Conservation (phyloP, 2,329 filamentous ascomycete species). For the Alternaria consortialis region DNA sequence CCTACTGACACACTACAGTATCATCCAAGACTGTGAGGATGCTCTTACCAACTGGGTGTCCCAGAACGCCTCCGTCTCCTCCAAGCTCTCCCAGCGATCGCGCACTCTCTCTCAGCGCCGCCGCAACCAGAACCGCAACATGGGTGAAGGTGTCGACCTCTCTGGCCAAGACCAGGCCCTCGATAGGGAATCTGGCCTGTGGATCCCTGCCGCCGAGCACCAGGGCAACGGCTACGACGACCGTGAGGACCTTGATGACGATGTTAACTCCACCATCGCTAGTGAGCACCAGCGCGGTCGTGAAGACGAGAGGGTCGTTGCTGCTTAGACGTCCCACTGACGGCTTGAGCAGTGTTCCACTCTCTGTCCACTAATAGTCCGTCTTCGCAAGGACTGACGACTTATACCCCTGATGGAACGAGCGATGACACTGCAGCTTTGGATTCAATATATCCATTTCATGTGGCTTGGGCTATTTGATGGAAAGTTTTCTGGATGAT, state of each 20-base stretch:
- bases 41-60: conserved; percentile 96
- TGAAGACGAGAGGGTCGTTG: conserved; percentile 56
- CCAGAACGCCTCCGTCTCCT: conserved; percentile 85
- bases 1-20: conserved; percentile 59
- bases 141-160: conserved; percentile 79
- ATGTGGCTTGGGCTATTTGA: conserved; percentile 22
- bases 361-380: conserved; percentile 35
- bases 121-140: conserved; percentile 68
- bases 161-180: conserved; percentile 83
- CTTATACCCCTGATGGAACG: conserved; percentile 48
- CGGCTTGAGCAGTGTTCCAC: conserved; percentile 27
- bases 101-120: conserved; percentile 88
- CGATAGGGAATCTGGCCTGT: conserved; percentile 78
- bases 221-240: conserved; percentile 70
- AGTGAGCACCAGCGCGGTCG: conserved; percentile 56
- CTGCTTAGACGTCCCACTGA: conserved; percentile 39
- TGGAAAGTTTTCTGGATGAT: conserved; percentile 6
- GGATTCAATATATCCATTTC: conserved; percentile 11
- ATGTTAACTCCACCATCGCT: conserved; percentile 54
- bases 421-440: conserved; percentile 21
- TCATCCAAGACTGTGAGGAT: conserved; percentile 99
- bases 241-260: conserved; percentile 69
- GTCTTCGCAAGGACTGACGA: conserved; percentile 33
- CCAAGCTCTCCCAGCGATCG: conserved; percentile 86
- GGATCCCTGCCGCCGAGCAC: conserved; percentile 79